Conservation (phyloP, 768 basidiomycete species). For the Boletus huronensis region DNA sequence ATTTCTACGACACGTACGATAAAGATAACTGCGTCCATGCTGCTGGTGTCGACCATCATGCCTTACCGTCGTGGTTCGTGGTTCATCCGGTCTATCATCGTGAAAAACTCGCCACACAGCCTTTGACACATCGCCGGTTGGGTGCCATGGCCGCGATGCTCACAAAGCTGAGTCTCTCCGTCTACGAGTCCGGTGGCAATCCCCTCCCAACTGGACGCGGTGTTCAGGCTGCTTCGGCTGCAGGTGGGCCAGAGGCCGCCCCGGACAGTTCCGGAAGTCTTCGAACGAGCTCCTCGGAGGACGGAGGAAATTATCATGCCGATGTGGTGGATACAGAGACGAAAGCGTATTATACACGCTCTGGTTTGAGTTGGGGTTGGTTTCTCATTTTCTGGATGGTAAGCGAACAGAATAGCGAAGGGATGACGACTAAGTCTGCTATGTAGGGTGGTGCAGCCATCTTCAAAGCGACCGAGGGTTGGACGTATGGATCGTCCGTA, state of each 20-base stretch:
- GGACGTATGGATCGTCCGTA: conserved; percentile 58
- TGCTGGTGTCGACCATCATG: neutral
- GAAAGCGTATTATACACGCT: conserved; percentile 55
- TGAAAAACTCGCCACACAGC: conserved; percentile 12
- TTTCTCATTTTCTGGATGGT: conserved; percentile 83
- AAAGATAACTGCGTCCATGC: neutral
- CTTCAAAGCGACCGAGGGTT: conserved; percentile 66
- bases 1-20: conserved; percentile 26
- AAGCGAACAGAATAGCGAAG: conserved; percentile 15
- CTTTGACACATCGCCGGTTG: conserved; percentile 54
- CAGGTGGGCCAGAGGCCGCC: neutral
- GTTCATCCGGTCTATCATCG: conserved; percentile 20
- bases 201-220: neutral
- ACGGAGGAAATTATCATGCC: conserved; percentile 15
- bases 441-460: conserved; percentile 62
- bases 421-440: neutral
- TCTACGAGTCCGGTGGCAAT: conserved; percentile 27
- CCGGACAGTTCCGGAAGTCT: conserved; percentile 10
- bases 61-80: conserved; percentile 17
- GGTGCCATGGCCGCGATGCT: conserved; percentile 56
- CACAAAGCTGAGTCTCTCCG: conserved; percentile 47
- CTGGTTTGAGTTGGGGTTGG: conserved; percentile 51
- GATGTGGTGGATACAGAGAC: conserved; percentile 40
- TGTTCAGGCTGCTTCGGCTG: neutral
- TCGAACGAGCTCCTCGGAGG: conserved; percentile 3